A percentile compares a stretch with the other conserved stretches of the same genome.
Conservation (phyloP, 495 filamentous ascomycete genomes). For the Tetracladium marchalianum region DNA sequence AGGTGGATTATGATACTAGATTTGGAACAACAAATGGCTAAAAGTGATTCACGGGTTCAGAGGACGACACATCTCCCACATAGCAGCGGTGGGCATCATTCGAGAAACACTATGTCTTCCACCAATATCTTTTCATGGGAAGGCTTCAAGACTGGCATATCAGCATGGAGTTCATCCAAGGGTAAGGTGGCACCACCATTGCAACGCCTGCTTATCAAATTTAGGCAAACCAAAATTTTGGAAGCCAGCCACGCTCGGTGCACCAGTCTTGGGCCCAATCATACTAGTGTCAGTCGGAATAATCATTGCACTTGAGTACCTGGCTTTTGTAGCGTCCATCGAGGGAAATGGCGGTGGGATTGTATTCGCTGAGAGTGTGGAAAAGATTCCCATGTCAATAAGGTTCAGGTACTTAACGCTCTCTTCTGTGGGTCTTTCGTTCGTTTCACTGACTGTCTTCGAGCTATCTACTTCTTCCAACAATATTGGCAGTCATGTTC, state of each 20-base stretch:
- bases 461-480: slow-evolving; percentile 29
- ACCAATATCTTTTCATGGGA: too few relatives aligned
- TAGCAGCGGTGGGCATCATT: too few relatives aligned
- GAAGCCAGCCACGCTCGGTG: slow-evolving; percentile 27
- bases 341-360: slow-evolving; percentile 23
- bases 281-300: slow-evolving; percentile 18
- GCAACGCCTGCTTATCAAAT: too few relatives aligned
- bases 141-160: too few relatives aligned
- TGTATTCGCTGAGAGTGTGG: slow-evolving; percentile 19
- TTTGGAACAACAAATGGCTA: too few relatives aligned
- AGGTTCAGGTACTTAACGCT: slow-evolving; percentile 2
- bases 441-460: slow-evolving; percentile 12
- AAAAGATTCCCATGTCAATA: slow-evolving; percentile 17
- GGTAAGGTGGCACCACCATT: too few relatives aligned
- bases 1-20: too few relatives aligned
- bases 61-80: too few relatives aligned
- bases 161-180: too few relatives aligned
- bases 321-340: slow-evolving; percentile 10
- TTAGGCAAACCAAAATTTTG: slow-evolving; percentile 4
- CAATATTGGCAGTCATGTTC: slow-evolving; percentile 31
- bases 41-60: too few relatives aligned
- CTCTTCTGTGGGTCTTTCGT: background rate
- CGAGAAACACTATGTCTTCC: too few relatives aligned
- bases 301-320: slow-evolving; percentile 22
- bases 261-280: slow-evolving; percentile 21